Conservation (phyloP, 2,329 filamentous ascomycete species). For the Lachnellula arida region DNA sequence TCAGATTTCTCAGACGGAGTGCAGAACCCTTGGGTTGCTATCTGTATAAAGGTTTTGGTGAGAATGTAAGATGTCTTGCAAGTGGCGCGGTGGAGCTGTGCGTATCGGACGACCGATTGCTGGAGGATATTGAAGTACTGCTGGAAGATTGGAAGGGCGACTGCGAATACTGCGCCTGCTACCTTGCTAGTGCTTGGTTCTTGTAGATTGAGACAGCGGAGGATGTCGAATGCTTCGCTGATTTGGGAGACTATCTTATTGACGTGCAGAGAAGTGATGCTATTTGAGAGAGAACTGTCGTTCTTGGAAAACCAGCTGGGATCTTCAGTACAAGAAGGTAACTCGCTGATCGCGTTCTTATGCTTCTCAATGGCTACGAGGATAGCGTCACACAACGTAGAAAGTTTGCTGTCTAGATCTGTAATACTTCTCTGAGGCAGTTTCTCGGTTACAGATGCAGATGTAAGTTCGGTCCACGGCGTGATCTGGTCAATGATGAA, state of each 20-base stretch:
- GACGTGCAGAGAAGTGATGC: constrained; percentile 27
- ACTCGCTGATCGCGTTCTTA: constrained; percentile 48
- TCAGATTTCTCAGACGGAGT: constrained; percentile 77
- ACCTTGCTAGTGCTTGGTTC: constrained; percentile 38
- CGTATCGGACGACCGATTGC: constrained; percentile 53
- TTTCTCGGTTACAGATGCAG: constrained; percentile 9
- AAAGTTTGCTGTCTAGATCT: constrained; percentile 52
- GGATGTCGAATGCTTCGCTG: constrained; percentile 38
- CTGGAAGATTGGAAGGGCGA: constrained; percentile 64
- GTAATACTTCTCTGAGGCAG: constrained; percentile 20
- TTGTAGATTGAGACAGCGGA: constrained; percentile 42
- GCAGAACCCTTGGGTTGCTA: constrained; percentile 86
- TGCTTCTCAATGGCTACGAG: constrained; percentile 76
- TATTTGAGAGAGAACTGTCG: constrained; percentile 17
- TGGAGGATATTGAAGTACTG: constrained; percentile 65
- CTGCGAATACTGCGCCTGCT: constrained; percentile 54
- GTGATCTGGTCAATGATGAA: constrained; percentile 64
- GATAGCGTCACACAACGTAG: constrained; percentile 66
- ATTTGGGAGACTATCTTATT: constrained; percentile 33
- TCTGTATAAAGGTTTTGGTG: constrained; percentile 69
- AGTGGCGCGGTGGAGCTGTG: constrained; percentile 62
- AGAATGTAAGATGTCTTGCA: constrained; percentile 73
- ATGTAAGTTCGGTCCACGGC: constrained; percentile 51
- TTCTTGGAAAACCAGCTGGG: constrained; percentile 54
- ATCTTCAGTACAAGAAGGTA: constrained; percentile 58